Conservation (phyloP, 2,329 filamentous ascomycete species). For the Ophiostoma piceae region DNA sequence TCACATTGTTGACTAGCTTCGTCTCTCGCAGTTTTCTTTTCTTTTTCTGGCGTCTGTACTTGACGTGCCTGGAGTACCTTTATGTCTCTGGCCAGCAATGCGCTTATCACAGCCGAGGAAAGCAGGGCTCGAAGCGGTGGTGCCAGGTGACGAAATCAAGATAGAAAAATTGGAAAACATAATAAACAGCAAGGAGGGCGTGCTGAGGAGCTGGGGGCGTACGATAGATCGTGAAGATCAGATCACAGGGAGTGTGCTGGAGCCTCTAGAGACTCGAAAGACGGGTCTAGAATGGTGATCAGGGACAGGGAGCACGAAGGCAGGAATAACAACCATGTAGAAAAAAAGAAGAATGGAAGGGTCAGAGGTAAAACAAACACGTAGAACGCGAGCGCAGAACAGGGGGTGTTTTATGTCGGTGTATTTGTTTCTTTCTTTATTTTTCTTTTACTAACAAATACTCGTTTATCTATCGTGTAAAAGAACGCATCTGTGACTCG, state of each 20-base stretch:
- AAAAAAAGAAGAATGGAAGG: not conserved
- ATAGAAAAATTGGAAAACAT: not conserved
- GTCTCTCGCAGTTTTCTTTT: not conserved
- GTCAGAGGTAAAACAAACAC: constrained; percentile 1
- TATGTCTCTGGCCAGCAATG: constrained; percentile 5
- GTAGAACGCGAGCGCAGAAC: not conserved
- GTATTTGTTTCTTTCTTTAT: not conserved
- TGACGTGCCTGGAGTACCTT: constrained; percentile 2
- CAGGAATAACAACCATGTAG: not conserved
- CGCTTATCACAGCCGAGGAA: constrained; percentile 3
- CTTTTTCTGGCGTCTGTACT: constrained; percentile 9
- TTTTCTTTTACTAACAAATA: not conserved
- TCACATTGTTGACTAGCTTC: no score
- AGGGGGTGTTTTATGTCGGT: not conserved
- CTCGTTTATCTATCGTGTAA: no score
- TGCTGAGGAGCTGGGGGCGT: not conserved
- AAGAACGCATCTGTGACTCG: no score
- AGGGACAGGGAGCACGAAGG: constrained; percentile 12
- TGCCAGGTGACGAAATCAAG: not conserved
- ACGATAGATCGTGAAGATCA: not conserved
- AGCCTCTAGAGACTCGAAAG: not conserved
- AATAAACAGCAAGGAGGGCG: not conserved
- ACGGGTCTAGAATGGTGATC: constrained; percentile 10
- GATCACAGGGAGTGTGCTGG: not conserved
- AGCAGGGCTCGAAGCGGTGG: not conserved